Evolutionary conservation across 352 stramenopile genomes (phyloP).

Genomic region (Globisporangium megalacanthum): DNA sequence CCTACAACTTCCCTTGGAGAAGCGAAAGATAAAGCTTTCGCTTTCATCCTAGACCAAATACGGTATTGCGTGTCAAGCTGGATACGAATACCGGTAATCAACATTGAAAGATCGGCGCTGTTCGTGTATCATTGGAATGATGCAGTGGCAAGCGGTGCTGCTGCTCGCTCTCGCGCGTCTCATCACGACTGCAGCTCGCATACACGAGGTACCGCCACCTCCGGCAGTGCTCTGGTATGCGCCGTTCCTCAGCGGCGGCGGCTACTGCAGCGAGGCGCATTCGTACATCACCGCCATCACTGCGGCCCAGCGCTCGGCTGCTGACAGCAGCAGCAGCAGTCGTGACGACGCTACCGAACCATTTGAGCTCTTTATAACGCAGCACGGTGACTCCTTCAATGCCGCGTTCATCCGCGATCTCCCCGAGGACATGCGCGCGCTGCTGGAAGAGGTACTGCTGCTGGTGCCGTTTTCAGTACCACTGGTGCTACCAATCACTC

Average conservation of each 20-base stretch:
- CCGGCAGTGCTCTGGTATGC: slow-evolving; percentile 83
- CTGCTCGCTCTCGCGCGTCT: neutral
- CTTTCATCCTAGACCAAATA: no score
- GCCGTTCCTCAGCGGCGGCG: slow-evolving; percentile 88
- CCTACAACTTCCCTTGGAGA: no score
- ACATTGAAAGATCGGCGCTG: no score
- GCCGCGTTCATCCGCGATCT: slow-evolving; percentile 60
- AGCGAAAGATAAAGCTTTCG: no score
- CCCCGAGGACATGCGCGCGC: slow-evolving; percentile 33
- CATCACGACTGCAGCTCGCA: neutral
- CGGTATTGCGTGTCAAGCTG: no score
- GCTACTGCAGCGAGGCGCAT: slow-evolving; percentile 91
- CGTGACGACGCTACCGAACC: slow-evolving; percentile 2
- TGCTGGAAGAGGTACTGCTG: slow-evolving; percentile 31
- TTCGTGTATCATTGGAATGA: no score
- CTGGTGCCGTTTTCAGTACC: neutral
- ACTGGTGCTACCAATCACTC: neutral
- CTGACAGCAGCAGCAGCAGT: neutral
- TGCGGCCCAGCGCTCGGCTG: slow-evolving; percentile 12
- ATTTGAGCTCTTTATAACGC: slow-evolving; percentile 62
- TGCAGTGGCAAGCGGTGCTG: neutral
- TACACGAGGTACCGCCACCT: neutral
- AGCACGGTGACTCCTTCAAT: slow-evolving; percentile 66
- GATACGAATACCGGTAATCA: no score
- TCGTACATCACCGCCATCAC: slow-evolving; percentile 76